These are phyloP conservation scores for Middelhovenomyces tepae DNA, from an alignment of 805 yeast species.

Conservation along the genomic window DNA sequence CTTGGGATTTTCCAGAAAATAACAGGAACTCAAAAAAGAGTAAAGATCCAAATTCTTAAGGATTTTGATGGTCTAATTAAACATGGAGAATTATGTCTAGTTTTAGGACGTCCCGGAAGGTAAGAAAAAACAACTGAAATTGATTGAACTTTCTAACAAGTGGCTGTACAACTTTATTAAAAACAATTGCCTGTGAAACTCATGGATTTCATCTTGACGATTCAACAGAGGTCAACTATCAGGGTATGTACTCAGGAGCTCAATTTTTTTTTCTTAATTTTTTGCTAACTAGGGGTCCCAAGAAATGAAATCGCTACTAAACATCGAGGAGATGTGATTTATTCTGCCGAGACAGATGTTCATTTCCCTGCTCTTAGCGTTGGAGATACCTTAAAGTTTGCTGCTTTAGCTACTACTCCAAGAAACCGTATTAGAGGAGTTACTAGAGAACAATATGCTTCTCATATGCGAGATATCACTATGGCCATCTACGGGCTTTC, in stretches of 20 bases:
- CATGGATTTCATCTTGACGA: conserved; percentile 47
- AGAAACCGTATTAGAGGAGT: conserved; percentile 51
- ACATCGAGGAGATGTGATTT: conserved; percentile 61
- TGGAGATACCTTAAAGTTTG: conserved; percentile 54
- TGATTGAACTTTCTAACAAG: too few species aligned
- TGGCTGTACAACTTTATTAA: conserved; percentile 62
- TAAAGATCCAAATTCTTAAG: conserved; percentile 36
- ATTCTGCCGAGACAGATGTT: conserved; percentile 57
- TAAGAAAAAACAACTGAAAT: too few species aligned
- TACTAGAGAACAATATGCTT: conserved; percentile 45
- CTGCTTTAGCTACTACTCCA: conserved; percentile 55
- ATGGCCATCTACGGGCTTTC: conserved; percentile 42
- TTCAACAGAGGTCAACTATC: conserved; percentile 45
- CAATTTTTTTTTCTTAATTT: background rate
- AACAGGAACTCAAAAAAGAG: conserved; percentile 32
- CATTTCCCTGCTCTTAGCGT: conserved; percentile 66
- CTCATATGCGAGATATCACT: conserved; percentile 43
- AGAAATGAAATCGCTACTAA: conserved; percentile 42
- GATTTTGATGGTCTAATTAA: conserved; percentile 47
- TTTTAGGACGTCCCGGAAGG: conserved; percentile 60
- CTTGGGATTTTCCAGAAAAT: conserved; percentile 22
- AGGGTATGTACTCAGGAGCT: conserved; percentile 23
- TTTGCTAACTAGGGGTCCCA: conserved; percentile 34
- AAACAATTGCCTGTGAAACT: conserved; percentile 34
- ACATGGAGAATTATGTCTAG: conserved; percentile 62